Evolutionary conservation across 1,139 yeast genomes (phyloP).

Genomic region (Martiniozyma asiatica): DNA sequence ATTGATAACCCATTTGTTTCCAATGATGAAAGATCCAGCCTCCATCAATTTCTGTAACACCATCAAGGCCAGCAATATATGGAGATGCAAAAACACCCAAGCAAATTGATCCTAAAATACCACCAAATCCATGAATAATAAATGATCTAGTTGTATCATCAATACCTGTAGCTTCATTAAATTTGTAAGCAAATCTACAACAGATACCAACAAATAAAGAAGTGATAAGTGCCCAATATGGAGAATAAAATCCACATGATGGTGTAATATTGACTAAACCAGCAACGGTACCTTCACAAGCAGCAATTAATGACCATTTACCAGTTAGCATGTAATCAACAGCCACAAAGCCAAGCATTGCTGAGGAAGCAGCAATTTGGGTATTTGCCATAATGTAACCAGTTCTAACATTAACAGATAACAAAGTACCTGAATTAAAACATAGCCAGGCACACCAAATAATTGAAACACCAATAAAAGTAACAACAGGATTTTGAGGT

Average conservation of each 20-base stretch:
- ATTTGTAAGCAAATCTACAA: constrained; percentile 28
- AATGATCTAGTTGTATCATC: constrained; percentile 38
- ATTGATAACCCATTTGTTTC: constrained; percentile 38
- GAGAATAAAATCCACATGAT: constrained; percentile 37
- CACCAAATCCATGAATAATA: constrained; percentile 38
- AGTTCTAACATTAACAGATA: constrained; percentile 33
- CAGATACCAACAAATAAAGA: constrained; percentile 29
- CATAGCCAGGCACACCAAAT: constrained; percentile 44
- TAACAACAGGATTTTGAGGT: constrained; percentile 31
- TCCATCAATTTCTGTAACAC: constrained; percentile 32
- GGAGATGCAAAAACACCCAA: constrained; percentile 37
- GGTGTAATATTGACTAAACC: constrained; percentile 43
- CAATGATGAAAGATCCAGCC: constrained; percentile 43
- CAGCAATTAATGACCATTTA: constrained; percentile 32
- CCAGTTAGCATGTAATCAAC: constrained; percentile 27
- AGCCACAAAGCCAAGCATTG: constrained; percentile 27
- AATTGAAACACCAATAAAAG: constrained; percentile 35
- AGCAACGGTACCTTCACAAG: constrained; percentile 37
- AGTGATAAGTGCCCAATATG: constrained; percentile 37
- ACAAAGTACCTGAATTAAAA: constrained; percentile 39
- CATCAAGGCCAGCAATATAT: constrained; percentile 34
- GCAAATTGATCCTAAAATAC: constrained; percentile 31
- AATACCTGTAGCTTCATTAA: constrained; percentile 31
- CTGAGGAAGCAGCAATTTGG: constrained; percentile 35
- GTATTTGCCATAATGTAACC: constrained; percentile 38